Evolutionary conservation across 2,329 filamentous ascomycete species (phyloP).

Genomic region (Raffaelea albimanens): DNA sequence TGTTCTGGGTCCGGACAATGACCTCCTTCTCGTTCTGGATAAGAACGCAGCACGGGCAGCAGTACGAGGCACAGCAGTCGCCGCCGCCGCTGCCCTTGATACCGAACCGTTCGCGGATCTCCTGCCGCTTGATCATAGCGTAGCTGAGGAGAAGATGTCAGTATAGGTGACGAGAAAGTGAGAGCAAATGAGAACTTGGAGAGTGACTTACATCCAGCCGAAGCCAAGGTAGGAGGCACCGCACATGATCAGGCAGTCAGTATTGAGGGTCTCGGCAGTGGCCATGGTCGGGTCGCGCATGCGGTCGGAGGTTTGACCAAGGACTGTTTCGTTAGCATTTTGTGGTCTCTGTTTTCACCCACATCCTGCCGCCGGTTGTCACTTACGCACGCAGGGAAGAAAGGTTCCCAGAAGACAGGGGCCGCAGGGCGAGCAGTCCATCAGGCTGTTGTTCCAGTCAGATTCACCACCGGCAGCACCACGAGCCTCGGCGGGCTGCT

Average conservation of each 20-base stretch:
- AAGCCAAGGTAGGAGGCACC: conserved; percentile 28
- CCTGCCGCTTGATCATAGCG: conserved; percentile 41
- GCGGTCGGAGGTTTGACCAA: conserved; percentile 34
- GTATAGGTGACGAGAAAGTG: background rate
- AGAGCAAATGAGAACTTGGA: background rate
- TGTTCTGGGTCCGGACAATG: conserved; percentile 16
- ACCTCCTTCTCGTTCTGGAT: conserved; percentile 52
- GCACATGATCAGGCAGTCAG: conserved; percentile 31
- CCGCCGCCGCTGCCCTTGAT: conserved; percentile 37
- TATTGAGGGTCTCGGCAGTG: conserved; percentile 28
- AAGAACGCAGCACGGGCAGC: conserved; percentile 46
- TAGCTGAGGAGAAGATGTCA: conserved; percentile 20
- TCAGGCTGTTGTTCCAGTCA: conserved; percentile 29
- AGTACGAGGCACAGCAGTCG: conserved; percentile 45
- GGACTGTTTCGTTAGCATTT: conserved; percentile 21
- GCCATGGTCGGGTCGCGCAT: conserved; percentile 32
- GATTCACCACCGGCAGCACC: conserved; percentile 4
- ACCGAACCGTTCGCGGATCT: conserved; percentile 43
- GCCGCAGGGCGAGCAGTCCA: conserved; percentile 29
- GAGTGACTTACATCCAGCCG: conserved; percentile 31
- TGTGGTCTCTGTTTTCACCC: too few species aligned
- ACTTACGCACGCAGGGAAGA: conserved; percentile 35
- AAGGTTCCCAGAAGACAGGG: conserved; percentile 29
- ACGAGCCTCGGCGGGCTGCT: conserved; percentile 9
- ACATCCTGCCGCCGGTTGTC: too few species aligned